Conservation (phyloP, 2,329 filamentous ascomycete genomes). For the Elsinoe ampelina region DNA sequence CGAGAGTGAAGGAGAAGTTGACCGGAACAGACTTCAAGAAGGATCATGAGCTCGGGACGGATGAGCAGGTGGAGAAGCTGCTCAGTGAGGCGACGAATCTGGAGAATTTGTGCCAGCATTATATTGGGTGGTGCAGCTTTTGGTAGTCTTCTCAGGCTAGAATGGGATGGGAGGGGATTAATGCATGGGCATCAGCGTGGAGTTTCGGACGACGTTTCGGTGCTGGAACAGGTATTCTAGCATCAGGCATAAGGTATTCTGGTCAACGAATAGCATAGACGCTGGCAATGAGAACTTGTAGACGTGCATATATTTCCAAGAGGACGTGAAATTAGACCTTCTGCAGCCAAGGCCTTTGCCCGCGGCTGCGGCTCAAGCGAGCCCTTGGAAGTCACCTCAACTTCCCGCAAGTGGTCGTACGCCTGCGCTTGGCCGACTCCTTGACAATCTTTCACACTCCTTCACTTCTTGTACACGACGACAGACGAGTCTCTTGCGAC, state of each 20-base stretch:
- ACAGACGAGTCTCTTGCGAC: neutral
- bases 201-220: neutral
- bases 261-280: neutral
- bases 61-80: constrained; percentile 86
- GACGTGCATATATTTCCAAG: neutral
- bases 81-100: constrained; percentile 92
- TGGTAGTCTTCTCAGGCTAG: constrained; percentile 49
- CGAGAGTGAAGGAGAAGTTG: constrained; percentile 88
- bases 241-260: neutral
- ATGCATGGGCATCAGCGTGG: constrained; percentile 4
- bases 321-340: neutral
- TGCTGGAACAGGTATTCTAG: neutral
- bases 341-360: neutral
- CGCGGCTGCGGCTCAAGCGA: neutral
- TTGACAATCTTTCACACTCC: neutral
- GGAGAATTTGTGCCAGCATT: constrained; percentile 97
- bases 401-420: neutral
- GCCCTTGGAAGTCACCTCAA: neutral
- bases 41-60: constrained; percentile 72
- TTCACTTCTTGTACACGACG: too few species aligned
- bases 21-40: constrained; percentile 88
- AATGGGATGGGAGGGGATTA: neutral
- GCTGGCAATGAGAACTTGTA: too few species aligned
- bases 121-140: constrained; percentile 98
- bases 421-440: constrained; percentile 1